A percentile compares a stretch with the other conserved stretches of the same genome.
phyloP scores from a whole-genome alignment of 176 grass and related monocot genomes.

The Zoysia pacifica region DNA sequence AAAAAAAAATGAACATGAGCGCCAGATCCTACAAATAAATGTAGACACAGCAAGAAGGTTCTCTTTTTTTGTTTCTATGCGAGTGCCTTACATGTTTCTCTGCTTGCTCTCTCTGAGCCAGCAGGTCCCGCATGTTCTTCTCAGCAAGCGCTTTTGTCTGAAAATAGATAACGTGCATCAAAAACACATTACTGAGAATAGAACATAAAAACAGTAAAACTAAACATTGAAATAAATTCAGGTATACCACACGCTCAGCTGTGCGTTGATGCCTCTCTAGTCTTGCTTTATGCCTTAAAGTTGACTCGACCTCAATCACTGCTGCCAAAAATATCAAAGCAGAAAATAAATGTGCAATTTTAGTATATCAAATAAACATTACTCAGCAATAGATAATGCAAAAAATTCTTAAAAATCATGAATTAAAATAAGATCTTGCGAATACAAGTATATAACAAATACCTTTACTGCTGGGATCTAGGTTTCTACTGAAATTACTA shows the following conservation, averaged over 20 bases:
- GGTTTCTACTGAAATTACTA: slow-evolving; percentile 38
- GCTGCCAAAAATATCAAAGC: slow-evolving; percentile 35
- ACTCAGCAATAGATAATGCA: not conserved
- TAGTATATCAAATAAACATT: not conserved
- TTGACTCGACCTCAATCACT: slow-evolving; percentile 63
- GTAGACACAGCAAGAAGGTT: not conserved
- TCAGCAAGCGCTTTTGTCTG: slow-evolving; percentile 94
- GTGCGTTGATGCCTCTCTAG: slow-evolving; percentile 92
- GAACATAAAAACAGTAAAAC: not conserved
- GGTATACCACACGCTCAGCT: slow-evolving; percentile 75
- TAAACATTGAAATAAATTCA: slow-evolving; percentile 2
- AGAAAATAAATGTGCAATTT: slow-evolving; percentile 8
- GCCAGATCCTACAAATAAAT: slow-evolving; percentile 27
- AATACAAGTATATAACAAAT: slow-evolving; percentile 33
- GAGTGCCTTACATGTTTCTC: slow-evolving; percentile 77
- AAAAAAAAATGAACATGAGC: slow-evolving; percentile 37
- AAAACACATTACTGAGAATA: slow-evolving; percentile 4
- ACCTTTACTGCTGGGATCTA: slow-evolving; percentile 55
- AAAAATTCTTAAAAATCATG: not conserved
- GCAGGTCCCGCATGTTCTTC: slow-evolving; percentile 79
- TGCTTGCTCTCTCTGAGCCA: slow-evolving; percentile 92
- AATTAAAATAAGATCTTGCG: slow-evolving; percentile 5
- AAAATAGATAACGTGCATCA: slow-evolving; percentile 30
- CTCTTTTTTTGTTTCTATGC: slow-evolving; percentile 21
- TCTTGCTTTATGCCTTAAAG: slow-evolving; percentile 88